Base-by-base conservation (phyloP, 208 protist genomes). In the Acanthamoeba triangularis region DNA sequence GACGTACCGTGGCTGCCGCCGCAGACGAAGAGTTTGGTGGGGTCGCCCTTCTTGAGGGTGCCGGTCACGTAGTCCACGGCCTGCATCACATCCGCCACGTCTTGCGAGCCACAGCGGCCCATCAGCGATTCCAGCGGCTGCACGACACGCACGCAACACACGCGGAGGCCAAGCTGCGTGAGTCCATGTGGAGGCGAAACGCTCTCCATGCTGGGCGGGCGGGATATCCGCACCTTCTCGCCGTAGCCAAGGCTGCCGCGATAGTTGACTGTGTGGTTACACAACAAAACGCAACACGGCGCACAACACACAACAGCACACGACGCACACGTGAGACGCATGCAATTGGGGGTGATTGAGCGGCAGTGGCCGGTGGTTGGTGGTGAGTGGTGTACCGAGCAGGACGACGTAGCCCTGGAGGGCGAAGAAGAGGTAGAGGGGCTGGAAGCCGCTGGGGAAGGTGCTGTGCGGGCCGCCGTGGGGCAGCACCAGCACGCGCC, bases 341-440 rank as follows among this genome's bases (percentile, higher is more conserved):
- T 54, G 49, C 7, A 0, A 18, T 18, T 18, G 49, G 49, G 14
- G 49, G 14, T 1, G 49, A 20, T 54, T 54, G 6, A 54, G 49
- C 13, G 49, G 14, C 7, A 8, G 49, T 20, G 49, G 49, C 61
- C 13, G 59, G 59, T 65, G 59, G 23, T 13, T 65, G 25, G 11
- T 44, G 72, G 72, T 41, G 37, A 30, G 61, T 23, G 63, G 10
- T 13, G 14, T 85, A 85, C 76, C 76, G 23, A 85, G 76, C 13
- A 85, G 41, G 8, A 85, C 76, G 47, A 85, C 41, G 76, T 85
- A 85, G 35, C 76, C 76, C 41, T 85, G 76, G 41, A 85, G 23
- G 14, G 76, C 76, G 47, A 85, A 85, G 76, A 85, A 85, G 76
- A 85, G 35, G 47, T 85, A 85, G 6, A 85, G 76, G n/a, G 76